Evolutionary conservation across 169 alveolate genomes (phyloP), one percentile per base, ranked within the genome.

Genomic region (Eimeria falciformis): DNA sequence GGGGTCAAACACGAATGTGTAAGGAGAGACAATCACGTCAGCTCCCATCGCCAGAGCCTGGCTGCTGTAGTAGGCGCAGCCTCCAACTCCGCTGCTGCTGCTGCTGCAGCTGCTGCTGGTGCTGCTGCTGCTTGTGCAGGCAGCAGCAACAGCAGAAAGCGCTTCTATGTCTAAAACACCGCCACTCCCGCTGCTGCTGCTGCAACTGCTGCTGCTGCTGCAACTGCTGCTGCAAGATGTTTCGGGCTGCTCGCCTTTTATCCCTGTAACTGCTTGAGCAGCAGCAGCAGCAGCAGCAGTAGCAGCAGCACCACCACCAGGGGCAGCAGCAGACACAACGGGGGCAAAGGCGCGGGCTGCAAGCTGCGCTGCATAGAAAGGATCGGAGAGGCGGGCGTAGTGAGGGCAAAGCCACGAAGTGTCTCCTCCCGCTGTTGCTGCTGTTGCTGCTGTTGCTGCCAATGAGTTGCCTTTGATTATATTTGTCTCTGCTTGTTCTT

Each of bases 21-120:
- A 79, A 21, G 88, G 88, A 33, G 75, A 79, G 17, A 79, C 73
- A 11, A 79, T 53, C 3, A 79, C 29, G 62, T 79, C 88, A 12
- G 88, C 88, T 47, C n/a, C 53, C 18, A 18, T 69, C 12, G 46
- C 46, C 14, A 79, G 73, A 29, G 88, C 71, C 29, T 47, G 88
- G 47, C 73, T 79, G 25, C 73, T 69, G 50, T 69, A 69, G 0
- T 69, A 69, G 7, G 81, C 81, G 45, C 88, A 79, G 29, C 73
- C 88, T 27, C 88, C 88, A 5, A 50, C 6, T 27, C 43, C 25
- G 29, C 65, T 0, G 85, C 85, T n/a, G 85, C 85, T n/a, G 65
- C 65, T 40, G 75, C 11, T 12, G n/a, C n/a, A n/a, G n/a, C n/a
- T n/a, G n/a, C n/a, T n/a, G n/a, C n/a, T n/a, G n/a, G n/a, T n/a